phyloP scores from a whole-genome alignment of 345 rosid genomes.

The Lumnitzera racemosa region DNA sequence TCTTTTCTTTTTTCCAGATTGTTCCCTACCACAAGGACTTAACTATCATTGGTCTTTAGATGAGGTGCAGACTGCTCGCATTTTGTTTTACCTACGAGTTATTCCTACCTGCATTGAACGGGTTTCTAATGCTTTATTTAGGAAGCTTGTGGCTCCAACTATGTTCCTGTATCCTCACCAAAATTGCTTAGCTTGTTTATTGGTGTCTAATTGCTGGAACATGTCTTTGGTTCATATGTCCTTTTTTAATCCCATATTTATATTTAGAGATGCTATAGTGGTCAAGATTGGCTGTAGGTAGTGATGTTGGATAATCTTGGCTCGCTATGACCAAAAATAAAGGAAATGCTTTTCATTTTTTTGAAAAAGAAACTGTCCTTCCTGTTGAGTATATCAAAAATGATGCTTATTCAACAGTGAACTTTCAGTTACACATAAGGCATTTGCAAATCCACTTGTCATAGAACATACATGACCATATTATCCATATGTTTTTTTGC shows the following conservation, averaged over 20 bases:
- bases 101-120: slow-evolving; percentile 77
- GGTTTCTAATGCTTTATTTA: slow-evolving; percentile 48
- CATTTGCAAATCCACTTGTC: too few relatives aligned
- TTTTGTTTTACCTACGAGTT: slow-evolving; percentile 79
- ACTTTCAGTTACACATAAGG: too few relatives aligned
- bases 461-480: too few relatives aligned
- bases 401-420: too few relatives aligned
- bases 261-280: too few relatives aligned
- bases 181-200: slow-evolving; percentile 1
- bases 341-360: too few relatives aligned
- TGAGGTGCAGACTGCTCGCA: slow-evolving; percentile 88
- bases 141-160: slow-evolving; percentile 65
- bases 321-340: too few relatives aligned
- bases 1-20: slow-evolving; percentile 19
- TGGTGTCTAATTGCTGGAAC: background rate
- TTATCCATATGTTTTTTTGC: slow-evolving; percentile 11
- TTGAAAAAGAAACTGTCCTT: too few relatives aligned
- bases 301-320: too few relatives aligned
- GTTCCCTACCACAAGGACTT: slow-evolving; percentile 27
- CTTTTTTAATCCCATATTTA: background rate
- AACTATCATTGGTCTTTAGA: slow-evolving; percentile 72
- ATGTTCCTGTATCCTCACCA: slow-evolving; percentile 85
- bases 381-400: too few relatives aligned
- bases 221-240: background rate
- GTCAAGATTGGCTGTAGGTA: too few relatives aligned